Evolutionary conservation across 768 basidiomycete species (phyloP).

Genomic region (Collybiopsis confluens): DNA sequence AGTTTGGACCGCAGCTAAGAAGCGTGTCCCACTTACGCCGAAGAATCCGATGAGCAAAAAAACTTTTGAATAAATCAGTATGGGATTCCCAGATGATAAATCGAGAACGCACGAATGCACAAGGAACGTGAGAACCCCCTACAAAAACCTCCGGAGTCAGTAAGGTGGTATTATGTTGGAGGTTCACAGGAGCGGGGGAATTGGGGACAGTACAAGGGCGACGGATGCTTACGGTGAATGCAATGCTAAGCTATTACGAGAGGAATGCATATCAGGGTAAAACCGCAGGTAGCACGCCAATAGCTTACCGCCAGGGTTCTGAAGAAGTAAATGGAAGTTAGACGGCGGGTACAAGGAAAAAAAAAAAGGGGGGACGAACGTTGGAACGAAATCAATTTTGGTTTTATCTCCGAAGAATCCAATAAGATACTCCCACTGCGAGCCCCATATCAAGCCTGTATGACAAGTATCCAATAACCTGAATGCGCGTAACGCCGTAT

Average conservation of each 20-base stretch:
- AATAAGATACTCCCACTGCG: conserved; percentile 37
- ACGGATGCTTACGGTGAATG: conserved; percentile 4
- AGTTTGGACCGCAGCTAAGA: no score
- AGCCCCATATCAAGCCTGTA: conserved; percentile 32
- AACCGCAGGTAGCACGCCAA: no score
- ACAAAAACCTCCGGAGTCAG: not conserved
- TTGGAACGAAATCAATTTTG: conserved; percentile 29
- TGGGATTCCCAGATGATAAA: not conserved
- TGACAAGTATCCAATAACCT: conserved; percentile 36
- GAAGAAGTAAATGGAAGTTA: no score
- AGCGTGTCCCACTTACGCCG: conserved; percentile 31
- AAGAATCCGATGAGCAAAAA: conserved; percentile 36
- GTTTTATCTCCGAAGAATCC: conserved; percentile 22
- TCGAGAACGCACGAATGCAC: conserved; percentile 22
- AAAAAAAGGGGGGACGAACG: conserved; percentile 27
- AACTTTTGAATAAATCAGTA: conserved; percentile 16
- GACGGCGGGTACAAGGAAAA: no score
- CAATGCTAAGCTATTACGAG: conserved; percentile 7
- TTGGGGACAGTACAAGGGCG: not conserved
- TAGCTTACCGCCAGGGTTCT: no score
- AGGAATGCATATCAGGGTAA: no score
- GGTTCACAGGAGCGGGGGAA: no score
- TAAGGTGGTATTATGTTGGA: not conserved
- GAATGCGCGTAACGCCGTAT: no score
- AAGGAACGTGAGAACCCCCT: conserved; percentile 27